Conservation (phyloP, 2,329 filamentous ascomycete species). For the Trichophyton mentagrophytes region DNA sequence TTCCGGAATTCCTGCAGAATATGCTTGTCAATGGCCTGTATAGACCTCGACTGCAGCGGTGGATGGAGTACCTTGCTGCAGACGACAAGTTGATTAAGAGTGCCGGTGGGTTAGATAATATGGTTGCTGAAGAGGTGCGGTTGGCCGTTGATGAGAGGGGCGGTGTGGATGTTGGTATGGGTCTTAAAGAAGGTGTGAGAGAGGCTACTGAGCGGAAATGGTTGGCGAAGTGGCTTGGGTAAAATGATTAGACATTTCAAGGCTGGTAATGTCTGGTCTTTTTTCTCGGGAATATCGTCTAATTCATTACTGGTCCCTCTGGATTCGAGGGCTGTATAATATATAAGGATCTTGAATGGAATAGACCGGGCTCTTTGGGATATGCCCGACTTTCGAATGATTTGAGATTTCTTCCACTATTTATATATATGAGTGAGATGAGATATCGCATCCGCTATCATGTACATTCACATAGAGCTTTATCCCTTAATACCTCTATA, state of each 20-base stretch:
- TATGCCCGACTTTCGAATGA: neutral
- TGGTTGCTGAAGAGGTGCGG: slow-evolving; percentile 52
- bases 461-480: slow-evolving; percentile 6
- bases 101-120: slow-evolving; percentile 46
- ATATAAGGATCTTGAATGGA: neutral
- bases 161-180: slow-evolving; percentile 23
- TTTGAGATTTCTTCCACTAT: no score
- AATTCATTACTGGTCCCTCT: neutral
- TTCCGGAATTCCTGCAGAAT: slow-evolving; percentile 23
- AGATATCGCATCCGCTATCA: neutral
- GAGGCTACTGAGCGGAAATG: slow-evolving; percentile 25
- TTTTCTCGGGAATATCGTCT: neutral
- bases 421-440: neutral
- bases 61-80: slow-evolving; percentile 50
- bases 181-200: slow-evolving; percentile 14
- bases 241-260: neutral
- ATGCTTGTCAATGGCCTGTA: slow-evolving; percentile 37
- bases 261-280: no score
- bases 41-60: slow-evolving; percentile 39
- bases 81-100: slow-evolving; percentile 59
- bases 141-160: slow-evolving; percentile 62
- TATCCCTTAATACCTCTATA: slow-evolving; percentile 13
- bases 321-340: neutral
- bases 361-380: neutral
- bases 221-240: slow-evolving; percentile 25